phyloP scores from a whole-genome alignment of 352 stramenopile genomes.

The Pythium periplocum region DNA sequence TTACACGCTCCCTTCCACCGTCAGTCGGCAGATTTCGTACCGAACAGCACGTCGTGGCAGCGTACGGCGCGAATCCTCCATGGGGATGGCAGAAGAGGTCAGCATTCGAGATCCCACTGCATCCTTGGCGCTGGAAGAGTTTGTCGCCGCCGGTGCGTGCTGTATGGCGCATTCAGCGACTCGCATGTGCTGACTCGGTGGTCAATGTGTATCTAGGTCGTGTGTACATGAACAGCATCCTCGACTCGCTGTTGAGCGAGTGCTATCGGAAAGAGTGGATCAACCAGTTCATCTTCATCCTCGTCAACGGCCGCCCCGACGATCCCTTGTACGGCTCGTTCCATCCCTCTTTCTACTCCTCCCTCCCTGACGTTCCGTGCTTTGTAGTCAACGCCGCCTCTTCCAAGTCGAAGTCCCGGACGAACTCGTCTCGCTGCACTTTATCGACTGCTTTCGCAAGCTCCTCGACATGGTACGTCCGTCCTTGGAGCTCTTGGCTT shows the following conservation, averaged over 20 bases:
- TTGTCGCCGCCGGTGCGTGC: constrained; percentile 48
- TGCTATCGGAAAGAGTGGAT: constrained; percentile 77
- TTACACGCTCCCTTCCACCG: constrained; percentile 29
- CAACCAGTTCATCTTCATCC: constrained; percentile 54
- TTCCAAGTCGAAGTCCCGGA: constrained; percentile 63
- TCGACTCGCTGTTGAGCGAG: constrained; percentile 73
- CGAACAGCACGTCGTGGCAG: constrained; percentile 31
- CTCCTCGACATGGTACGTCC: constrained; percentile 55
- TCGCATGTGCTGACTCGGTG: neutral
- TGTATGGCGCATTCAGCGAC: neutral
- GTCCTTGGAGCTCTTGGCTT: neutral
- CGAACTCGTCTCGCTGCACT: constrained; percentile 40
- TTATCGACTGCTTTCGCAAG: constrained; percentile 61
- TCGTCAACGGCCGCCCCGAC: constrained; percentile 54
- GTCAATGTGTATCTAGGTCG: constrained; percentile 24
- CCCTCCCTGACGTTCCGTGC: neutral
- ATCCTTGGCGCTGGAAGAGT: constrained; percentile 59
- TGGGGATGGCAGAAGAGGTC: constrained; percentile 28
- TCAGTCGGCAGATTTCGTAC: constrained; percentile 39
- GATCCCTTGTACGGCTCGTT: constrained; percentile 41
- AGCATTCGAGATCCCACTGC: constrained; percentile 22
- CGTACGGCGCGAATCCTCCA: constrained; percentile 41
- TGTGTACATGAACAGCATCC: constrained; percentile 69
- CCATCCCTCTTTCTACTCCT: neutral
- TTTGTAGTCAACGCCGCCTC: constrained; percentile 40